Evolutionary conservation across 2,329 filamentous ascomycete species (phyloP).

Genomic region (Tolypocladium guangdongense): DNA sequence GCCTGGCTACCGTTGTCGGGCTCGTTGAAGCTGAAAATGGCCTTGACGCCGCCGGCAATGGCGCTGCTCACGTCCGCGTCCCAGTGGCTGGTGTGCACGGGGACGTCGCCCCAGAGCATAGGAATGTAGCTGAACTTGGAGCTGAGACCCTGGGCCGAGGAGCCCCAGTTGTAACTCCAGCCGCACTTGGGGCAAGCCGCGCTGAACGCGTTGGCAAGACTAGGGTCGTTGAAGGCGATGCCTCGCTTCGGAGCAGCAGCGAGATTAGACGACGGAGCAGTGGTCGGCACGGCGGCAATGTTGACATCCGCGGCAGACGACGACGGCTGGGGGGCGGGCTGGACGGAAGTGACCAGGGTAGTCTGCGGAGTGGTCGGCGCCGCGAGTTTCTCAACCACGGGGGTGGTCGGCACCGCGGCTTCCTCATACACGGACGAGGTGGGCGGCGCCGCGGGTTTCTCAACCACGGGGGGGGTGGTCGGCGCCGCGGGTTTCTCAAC

Average conservation of each 20-base stretch:
- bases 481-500: no score
- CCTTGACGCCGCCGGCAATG: constrained; percentile 41
- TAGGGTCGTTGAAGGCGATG: constrained; percentile 53
- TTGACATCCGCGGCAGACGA: background rate
- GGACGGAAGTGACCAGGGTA: constrained; percentile 14
- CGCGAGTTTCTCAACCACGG: no score
- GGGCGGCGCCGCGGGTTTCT: no score
- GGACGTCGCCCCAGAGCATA: constrained; percentile 48
- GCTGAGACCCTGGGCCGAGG: constrained; percentile 28
- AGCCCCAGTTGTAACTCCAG: constrained; percentile 64
- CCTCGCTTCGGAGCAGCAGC: no score
- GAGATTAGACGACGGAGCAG: no score
- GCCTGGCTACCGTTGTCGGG: constrained; percentile 51
- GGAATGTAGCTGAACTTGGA: constrained; percentile 49
- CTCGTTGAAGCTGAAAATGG: constrained; percentile 62
- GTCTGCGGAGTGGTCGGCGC: constrained; percentile 2
- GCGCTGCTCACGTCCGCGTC: constrained; percentile 34
- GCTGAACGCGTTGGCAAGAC: constrained; percentile 40
- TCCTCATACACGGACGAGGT: no score
- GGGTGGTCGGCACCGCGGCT: no score
- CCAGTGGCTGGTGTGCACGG: constrained; percentile 39
- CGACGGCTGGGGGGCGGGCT: constrained; percentile 6
- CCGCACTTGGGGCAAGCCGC: constrained; percentile 27
- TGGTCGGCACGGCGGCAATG: no score
- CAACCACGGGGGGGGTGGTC: no score